Percentiles rank a stretch among this genome's conserved stretches.
These are phyloP conservation scores for Pythium brassicae DNA, from an alignment of 352 stramenopile species.

Conservation along the genomic window DNA sequence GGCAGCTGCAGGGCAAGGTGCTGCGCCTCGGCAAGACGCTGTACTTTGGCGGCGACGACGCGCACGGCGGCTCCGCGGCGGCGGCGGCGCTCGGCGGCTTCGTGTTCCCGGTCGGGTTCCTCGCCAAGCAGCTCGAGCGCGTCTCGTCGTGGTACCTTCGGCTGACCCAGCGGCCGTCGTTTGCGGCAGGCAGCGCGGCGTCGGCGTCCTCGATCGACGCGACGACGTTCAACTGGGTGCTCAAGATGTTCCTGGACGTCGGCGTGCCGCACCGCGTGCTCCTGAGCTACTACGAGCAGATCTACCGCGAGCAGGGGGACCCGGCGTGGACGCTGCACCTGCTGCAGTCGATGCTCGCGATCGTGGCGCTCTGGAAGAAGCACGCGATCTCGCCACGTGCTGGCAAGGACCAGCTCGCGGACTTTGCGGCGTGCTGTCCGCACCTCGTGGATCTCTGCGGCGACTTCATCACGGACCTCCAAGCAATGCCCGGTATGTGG, in stretches of 20 bases:
- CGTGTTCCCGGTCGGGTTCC: conserved; percentile 73
- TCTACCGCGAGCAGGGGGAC: conserved; percentile 63
- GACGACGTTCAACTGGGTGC: conserved; percentile 76
- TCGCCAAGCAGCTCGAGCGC: conserved; percentile 70
- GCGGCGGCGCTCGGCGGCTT: conserved; percentile 34
- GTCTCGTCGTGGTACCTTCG: conserved; percentile 77
- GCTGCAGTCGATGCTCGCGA: conserved; percentile 67
- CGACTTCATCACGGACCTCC: conserved; percentile 78
- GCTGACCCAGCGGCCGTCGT: conserved; percentile 47
- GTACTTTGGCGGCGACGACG: conserved; percentile 52
- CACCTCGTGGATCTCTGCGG: conserved; percentile 75
- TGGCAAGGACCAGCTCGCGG: conserved; percentile 56
- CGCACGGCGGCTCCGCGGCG: conserved; percentile 32
- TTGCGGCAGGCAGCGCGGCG: conserved; percentile 20
- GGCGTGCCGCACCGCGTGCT: conserved; percentile 71
- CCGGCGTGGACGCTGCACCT: conserved; percentile 74
- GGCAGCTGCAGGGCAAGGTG: conserved; percentile 72
- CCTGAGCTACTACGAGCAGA: conserved; percentile 73
- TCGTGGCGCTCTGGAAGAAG: conserved; percentile 81
- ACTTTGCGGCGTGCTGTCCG: conserved; percentile 76
- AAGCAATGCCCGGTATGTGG: conserved; percentile 71
- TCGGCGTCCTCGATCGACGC: conserved; percentile 53
- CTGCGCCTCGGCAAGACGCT: conserved; percentile 70
- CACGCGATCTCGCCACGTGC: conserved; percentile 67
- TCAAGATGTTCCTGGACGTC: conserved; percentile 80